phyloP scores from a whole-genome alignment of 331 rosid species.

The Malus hybrid region DNA sequence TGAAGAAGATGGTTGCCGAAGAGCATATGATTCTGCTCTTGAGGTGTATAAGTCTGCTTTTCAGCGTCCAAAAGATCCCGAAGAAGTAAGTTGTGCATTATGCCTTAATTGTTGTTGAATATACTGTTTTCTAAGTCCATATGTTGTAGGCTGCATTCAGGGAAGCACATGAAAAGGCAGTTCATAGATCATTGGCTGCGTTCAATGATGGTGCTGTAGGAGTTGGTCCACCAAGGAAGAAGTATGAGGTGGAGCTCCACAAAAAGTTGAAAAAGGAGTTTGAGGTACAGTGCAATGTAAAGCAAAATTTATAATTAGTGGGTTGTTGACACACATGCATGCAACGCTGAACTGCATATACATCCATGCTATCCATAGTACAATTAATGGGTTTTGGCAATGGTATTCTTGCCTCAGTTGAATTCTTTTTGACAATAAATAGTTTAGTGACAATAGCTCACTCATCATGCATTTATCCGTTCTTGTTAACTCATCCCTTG shows the following conservation, averaged over 20 bases:
- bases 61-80: constrained; percentile 65
- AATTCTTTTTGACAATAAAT: background rate
- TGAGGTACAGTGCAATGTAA: constrained; percentile 45
- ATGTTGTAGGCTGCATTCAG: constrained; percentile 56
- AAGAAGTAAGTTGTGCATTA: constrained; percentile 60
- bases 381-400: background rate
- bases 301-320: background rate
- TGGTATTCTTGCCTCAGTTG: background rate
- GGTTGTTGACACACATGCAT: background rate
- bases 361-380: background rate
- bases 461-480: background rate
- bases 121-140: constrained; percentile 14
- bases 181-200: constrained; percentile 58
- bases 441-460: background rate
- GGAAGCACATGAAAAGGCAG: constrained; percentile 85
- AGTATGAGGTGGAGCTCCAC: constrained; percentile 57
- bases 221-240: constrained; percentile 71
- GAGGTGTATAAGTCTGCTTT: constrained; percentile 62
- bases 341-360: background rate
- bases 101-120: background rate
- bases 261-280: constrained; percentile 61
- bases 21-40: constrained; percentile 67
- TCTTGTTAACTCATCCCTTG: background rate
- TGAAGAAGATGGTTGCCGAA: constrained; percentile 80
- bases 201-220: constrained; percentile 76